Base-by-base conservation (phyloP, 768 basidiomycete species). In the Scleroderma bovista region DNA sequence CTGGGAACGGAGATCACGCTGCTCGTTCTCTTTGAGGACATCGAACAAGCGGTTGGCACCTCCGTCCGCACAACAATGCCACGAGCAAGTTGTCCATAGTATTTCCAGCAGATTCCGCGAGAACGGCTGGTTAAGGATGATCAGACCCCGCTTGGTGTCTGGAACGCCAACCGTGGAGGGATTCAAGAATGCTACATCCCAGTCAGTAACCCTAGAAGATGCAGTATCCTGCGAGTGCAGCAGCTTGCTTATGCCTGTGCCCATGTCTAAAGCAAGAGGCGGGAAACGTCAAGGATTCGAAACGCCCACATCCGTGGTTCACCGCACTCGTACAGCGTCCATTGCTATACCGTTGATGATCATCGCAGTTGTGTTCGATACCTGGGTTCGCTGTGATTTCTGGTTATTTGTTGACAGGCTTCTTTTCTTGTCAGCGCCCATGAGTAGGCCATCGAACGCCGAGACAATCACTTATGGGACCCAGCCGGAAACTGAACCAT, bases 121-220 rank as follows among this genome's bases (percentile, higher is more conserved):
- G 62, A 95, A 92, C 0, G 92, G 86, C 53, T 95, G 90, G 65
- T 99, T 97, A 48, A 97, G 77, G 57, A 99, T 83, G 57, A 97
- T 83, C 51, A 97, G 72, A 0, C 84, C 89, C 37, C 73, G 72
- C 19, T 37, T 53, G 16, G 19, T 45, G 31, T 38, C 46, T 4
- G 46, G 42, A 15, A 9, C 9, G 15, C 48, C 26, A 5, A 50
- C 33, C 5, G 51, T 38, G 12, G 44, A 50, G 11, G 64, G 64
- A 44, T 55, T 57, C 15, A 66, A 46, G 47, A 66, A 66, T 3
- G 52, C 43, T 1, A 57, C 58, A 17, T 54, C 52, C 65, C 65
- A 67, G 51, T 65, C 55, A 4, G 51, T 42, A 39, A 48, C 19
- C 16, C 16, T 33, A 9, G 26, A 50, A 38, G 0, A 39, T 2